phyloP scores from a whole-genome alignment of 805 yeast genomes.

The Zygotorulaspora florentina region DNA sequence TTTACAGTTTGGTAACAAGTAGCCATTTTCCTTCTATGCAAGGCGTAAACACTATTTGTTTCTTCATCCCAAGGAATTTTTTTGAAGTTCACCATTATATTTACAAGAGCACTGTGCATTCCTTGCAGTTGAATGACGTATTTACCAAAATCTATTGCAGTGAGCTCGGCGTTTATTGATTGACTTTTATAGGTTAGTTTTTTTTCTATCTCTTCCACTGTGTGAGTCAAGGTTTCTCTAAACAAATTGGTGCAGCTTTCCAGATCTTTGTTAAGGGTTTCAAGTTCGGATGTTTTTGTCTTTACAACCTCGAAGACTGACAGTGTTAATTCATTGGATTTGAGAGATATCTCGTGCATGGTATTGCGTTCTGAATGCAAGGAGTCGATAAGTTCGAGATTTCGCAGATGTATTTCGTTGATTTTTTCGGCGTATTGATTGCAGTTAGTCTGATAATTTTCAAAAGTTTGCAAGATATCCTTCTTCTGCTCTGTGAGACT shows the following conservation, averaged over 20 bases:
- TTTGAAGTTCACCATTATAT: background rate
- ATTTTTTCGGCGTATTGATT: conserved; percentile 16
- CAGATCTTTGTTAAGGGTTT: conserved; percentile 6
- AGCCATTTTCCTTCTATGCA: conserved; percentile 3
- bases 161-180: background rate
- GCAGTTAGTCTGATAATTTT: conserved; percentile 19
- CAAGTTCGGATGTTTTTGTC: conserved; percentile 13
- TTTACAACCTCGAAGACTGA: conserved; percentile 17
- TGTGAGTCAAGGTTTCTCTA: conserved; percentile 4
- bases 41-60: conserved; percentile 3
- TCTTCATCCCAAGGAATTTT: conserved; percentile 7
- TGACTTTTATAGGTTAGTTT: conserved; percentile 1
- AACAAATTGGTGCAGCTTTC: conserved; percentile 7
- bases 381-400: conserved; percentile 10
- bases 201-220: conserved; percentile 10
- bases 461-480: conserved; percentile 12
- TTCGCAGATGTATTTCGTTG: conserved; percentile 15
- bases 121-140: conserved; percentile 5
- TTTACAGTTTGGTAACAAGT: conserved; percentile 1
- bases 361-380: conserved; percentile 16
- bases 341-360: conserved; percentile 16
- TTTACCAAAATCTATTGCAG: conserved; percentile 2
- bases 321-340: conserved; percentile 14
- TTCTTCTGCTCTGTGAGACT: conserved; percentile 11
- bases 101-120: conserved; percentile 4